Evolutionary conservation across 2,329 filamentous ascomycete genomes (phyloP), one percentile per base, ranked within the genome.

Genomic region (Didymosphaeria variabile): DNA sequence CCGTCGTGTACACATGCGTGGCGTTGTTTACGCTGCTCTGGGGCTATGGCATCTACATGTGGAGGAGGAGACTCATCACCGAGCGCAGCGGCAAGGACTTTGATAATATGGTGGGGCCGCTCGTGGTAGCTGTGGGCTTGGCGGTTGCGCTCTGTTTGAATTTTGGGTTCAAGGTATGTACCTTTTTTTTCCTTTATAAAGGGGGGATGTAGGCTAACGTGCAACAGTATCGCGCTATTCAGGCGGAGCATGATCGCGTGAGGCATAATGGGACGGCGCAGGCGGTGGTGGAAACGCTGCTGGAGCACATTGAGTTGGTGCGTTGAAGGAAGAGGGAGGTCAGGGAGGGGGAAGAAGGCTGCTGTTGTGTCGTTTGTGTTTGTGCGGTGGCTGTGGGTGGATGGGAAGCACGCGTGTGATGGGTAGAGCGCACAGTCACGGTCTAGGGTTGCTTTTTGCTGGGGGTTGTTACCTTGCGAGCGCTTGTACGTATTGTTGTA

Each of bases 61-160:
- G 86, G 74, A 85, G 95, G 36, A 86, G 90, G 61, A 85, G 83
- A 57, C 88, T 98, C 85, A 99, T 99, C 73, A 79, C 90, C 42
- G 88, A 92, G 77, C 84, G 95, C 66, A 97, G 93, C 72, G 93
- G 93, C 10, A 94, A 91, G 78, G 94, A 98, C 71, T 96, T 99
- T 78, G 94, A 99, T 78, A 95, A 93, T 70, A 82, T 94, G 72
- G 79, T 92, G 61, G 95, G 95, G 0, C 95, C 95, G 0, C 80
- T 97, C 58, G 85, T 96, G 9, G 90, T 98, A 46, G 95, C 92
- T 72, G 79, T 90, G 40, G 91, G 93, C 3, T 77, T 99, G 74
- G 90, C 92, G 64, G 73, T 90, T 53, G 93, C 94, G 7, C 79
- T 99, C 73, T 84, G 93, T 61, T 76, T 97, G 70, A 99, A 99